These are phyloP conservation scores for Wickerhamia fluorescens DNA, from an alignment of 805 yeast species.

Conservation along the genomic window DNA sequence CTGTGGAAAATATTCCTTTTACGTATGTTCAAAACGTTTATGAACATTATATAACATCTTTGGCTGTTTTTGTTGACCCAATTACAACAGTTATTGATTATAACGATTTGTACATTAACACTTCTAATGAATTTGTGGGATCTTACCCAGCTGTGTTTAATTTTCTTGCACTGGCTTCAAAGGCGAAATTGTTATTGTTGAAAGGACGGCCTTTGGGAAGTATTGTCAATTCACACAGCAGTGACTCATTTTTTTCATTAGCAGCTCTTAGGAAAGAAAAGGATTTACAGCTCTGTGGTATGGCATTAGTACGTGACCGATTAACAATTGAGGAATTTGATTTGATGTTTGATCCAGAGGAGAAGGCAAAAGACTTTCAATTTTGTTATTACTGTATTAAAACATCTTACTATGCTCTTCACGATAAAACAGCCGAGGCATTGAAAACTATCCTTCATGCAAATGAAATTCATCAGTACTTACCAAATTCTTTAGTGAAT, in stretches of 20 bases:
- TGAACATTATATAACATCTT: constrained; percentile 32
- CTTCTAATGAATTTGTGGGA: constrained; percentile 9
- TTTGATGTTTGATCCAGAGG: constrained; percentile 1
- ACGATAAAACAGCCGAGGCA: not conserved
- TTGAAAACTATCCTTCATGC: not conserved
- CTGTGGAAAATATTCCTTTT: constrained; percentile 24
- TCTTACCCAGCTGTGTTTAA: constrained; percentile 3
- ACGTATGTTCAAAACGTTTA: constrained; percentile 32
- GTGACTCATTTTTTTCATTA: not conserved
- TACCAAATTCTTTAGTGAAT: not conserved
- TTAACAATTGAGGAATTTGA: constrained; percentile 7
- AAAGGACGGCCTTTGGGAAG: constrained; percentile 8
- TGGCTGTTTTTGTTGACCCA: constrained; percentile 40
- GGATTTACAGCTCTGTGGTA: constrained; percentile 1
- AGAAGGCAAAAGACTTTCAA: constrained; percentile 2
- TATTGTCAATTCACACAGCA: not conserved
- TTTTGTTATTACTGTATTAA: not conserved
- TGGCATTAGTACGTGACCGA: constrained; percentile 6
- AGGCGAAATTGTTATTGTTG: constrained; percentile 9
- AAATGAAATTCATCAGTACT: not conserved
- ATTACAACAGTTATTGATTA: constrained; percentile 23
- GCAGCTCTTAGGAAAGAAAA: not conserved
- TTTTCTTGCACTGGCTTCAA: constrained; percentile 8
- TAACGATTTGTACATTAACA: constrained; percentile 11
- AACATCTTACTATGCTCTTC: not conserved